Base-by-base conservation (phyloP, 257 asterid species). In the Salvia rosmarinus region DNA sequence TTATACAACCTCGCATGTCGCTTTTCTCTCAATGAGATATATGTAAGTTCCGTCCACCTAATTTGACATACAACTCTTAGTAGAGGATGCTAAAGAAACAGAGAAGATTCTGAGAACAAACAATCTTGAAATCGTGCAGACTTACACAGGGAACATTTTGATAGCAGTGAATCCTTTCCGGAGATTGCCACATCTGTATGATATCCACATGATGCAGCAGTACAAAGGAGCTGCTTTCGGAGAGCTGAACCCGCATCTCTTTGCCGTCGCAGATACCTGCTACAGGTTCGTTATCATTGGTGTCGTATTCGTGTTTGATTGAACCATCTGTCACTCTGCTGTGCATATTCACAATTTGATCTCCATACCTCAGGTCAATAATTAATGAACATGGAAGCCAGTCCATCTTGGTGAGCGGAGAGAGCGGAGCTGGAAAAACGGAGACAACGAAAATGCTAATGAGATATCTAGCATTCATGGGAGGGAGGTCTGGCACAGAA, bases 401-500 rank as follows among this genome's bases (percentile, higher is more conserved):
- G 71, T 91, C 98, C 40, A 94, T 94, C 73, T 79, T 94, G 88
- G 98, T 94, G 58, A 94, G 97, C 72, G 98, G 98, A 75, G 98
- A 94, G 80, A 90, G 97, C 67, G 98, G 98, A 70, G 98, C 97
- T 21, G 97, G 96, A 11, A 94, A 94, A 83, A 91, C 97, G 0
- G 98, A 94, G 86, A 91, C 98, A 20, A 94, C 98, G 4, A 94
- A 94, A 75, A 86, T 90, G 98, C 77, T 94, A 8, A 94, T 94
- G 98, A 86, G 96, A 77, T 94, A 94, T 81, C 97, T 94, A 63
- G 97, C 98, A 0, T 91, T 87, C 58, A 89, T 91, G 97, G 98
- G 97, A n/a, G 98, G 98, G 50, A 80, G 97, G 79, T 85, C 96
- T 0, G 92, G 91, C 7, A 84, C 86, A 1, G 97, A 90, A 81